These are phyloP conservation scores for Zostera marina DNA, from an alignment of 116 monocot species.

Conservation along the genomic window DNA sequence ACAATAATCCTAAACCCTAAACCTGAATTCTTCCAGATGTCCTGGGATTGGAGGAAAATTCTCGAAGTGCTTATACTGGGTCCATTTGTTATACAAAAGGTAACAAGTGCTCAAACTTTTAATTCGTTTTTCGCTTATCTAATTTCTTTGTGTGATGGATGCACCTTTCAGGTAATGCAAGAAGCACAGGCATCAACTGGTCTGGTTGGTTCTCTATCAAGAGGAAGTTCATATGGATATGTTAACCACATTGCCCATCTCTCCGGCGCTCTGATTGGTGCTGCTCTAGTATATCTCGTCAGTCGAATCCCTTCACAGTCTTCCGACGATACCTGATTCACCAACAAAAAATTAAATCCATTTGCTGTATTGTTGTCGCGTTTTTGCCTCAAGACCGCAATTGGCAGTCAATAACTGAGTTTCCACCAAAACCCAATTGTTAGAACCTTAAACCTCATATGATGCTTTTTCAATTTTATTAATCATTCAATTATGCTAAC, in stretches of 20 bases:
- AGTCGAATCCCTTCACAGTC: slow-evolving; percentile 46
- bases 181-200: slow-evolving; percentile 73
- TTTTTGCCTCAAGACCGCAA: background rate
- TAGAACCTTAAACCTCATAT: background rate
- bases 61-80: slow-evolving; percentile 93
- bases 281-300: slow-evolving; percentile 47
- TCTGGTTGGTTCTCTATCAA: slow-evolving; percentile 20
- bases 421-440: too few species aligned
- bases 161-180: slow-evolving; percentile 50
- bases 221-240: slow-evolving; percentile 25
- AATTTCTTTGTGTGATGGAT: too few species aligned
- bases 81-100: slow-evolving; percentile 96
- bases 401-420: too few species aligned
- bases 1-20: background rate
- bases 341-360: background rate
- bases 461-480: too few species aligned
- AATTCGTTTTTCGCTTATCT: background rate
- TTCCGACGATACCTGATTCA: slow-evolving; percentile 8
- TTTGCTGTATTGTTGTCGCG: background rate
- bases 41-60: slow-evolving; percentile 97
- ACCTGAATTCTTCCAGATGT: slow-evolving; percentile 41
- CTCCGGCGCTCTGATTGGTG: slow-evolving; percentile 93
- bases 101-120: slow-evolving; percentile 3
- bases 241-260: slow-evolving; percentile 95
- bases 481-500: too few species aligned